Evolutionary conservation across 805 yeast genomes (phyloP).

Genomic region (Yarrowia sp.): DNA sequence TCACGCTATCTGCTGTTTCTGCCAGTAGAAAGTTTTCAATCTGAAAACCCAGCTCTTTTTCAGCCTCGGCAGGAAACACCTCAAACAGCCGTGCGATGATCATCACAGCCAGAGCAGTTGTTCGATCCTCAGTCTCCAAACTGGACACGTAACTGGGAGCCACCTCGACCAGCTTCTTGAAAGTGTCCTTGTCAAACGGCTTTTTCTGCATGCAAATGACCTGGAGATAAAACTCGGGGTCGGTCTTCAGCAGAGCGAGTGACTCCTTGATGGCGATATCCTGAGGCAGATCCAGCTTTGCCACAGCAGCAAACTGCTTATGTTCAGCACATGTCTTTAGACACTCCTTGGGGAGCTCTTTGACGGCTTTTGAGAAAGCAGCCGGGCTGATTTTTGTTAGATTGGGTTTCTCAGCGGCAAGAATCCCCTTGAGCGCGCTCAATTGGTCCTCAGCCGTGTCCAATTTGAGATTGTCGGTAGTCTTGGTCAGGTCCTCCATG

Average conservation of each 20-base stretch:
- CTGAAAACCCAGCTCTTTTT: slow-evolving; percentile 14
- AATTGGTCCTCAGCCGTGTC: slow-evolving; percentile 2
- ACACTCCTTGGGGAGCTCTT: slow-evolving; percentile 2
- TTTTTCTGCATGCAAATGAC: slow-evolving; percentile 19
- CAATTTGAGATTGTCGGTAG: background rate
- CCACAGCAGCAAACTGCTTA: background rate
- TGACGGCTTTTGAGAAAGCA: background rate
- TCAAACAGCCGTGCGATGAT: slow-evolving; percentile 12
- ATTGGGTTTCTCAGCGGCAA: slow-evolving; percentile 8
- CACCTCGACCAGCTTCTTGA: slow-evolving; percentile 11
- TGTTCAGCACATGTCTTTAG: background rate
- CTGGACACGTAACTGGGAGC: slow-evolving; percentile 16
- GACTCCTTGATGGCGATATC: background rate
- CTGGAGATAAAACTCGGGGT: slow-evolving; percentile 26
- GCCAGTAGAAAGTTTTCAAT: slow-evolving; percentile 15
- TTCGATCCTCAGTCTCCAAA: background rate
- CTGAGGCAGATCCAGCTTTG: background rate
- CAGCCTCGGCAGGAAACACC: slow-evolving; percentile 6
- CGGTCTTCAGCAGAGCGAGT: background rate
- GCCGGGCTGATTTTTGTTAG: background rate
- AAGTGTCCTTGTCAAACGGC: slow-evolving; percentile 2
- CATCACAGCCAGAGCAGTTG: slow-evolving; percentile 11
- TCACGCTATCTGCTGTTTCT: background rate
- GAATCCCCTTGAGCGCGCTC: background rate
- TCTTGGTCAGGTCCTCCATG: background rate